Percentiles rank a stretch among this genome's conserved stretches.
These are phyloP conservation scores for Cladophialophora immunda DNA, from an alignment of 2,329 filamentous ascomycete genomes.

Conservation along the genomic window DNA sequence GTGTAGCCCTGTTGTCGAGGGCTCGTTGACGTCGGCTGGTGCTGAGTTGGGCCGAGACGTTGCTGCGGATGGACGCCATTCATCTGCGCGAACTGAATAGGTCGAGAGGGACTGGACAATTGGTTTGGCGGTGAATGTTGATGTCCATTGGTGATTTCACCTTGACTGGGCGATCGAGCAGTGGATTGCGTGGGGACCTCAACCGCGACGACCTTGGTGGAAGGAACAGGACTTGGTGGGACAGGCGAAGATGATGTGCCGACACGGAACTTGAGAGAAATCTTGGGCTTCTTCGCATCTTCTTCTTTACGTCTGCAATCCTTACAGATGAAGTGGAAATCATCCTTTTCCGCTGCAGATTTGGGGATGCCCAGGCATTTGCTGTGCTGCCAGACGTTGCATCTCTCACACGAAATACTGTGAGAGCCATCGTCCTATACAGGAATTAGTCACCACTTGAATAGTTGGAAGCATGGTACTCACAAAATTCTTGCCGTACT, in stretches of 20 bases:
- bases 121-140: conserved; percentile 35
- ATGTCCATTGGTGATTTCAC: conserved; percentile 37
- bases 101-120: conserved; percentile 17
- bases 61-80: conserved; percentile 42
- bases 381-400: conserved; percentile 97
- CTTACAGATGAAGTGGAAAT: conserved; percentile 86
- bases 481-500: conserved; percentile 81
- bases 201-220: conserved; percentile 26
- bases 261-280: conserved; percentile 67
- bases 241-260: conserved; percentile 45
- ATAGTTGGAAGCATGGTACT: conserved; percentile 39
- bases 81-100: conserved; percentile 11
- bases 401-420: conserved; percentile 91
- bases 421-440: conserved; percentile 85
- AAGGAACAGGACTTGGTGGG: conserved; percentile 33
- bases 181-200: conserved; percentile 25
- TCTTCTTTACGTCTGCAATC: conserved; percentile 77
- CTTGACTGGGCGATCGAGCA: conserved; percentile 15
- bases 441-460: conserved; percentile 39
- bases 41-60: conserved; percentile 22
- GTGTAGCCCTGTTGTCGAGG: conserved; percentile 2
- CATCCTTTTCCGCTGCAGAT: conserved; percentile 79
- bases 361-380: conserved; percentile 85
- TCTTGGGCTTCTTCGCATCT: conserved; percentile 68
- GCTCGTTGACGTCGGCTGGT: not conserved